These are phyloP conservation scores for Pezicula radicicola DNA, from an alignment of 2,329 filamentous ascomycete species.

Conservation along the genomic window DNA sequence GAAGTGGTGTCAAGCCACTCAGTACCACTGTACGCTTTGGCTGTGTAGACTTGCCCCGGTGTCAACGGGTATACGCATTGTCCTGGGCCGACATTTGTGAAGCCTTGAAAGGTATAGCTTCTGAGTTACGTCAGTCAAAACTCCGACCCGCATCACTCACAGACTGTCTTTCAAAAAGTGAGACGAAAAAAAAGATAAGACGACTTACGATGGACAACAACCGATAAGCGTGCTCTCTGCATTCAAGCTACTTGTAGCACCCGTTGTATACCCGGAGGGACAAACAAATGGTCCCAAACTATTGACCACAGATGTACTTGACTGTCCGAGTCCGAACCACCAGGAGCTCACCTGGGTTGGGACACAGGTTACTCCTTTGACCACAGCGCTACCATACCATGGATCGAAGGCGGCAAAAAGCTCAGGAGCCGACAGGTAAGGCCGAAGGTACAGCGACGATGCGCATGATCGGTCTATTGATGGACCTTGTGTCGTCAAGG, in stretches of 20 bases:
- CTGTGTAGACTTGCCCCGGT: no score
- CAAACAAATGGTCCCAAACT: constrained; percentile 10
- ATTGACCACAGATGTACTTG: no score
- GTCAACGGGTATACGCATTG: no score
- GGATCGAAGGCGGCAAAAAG: constrained; percentile 11
- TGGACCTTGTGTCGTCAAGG: constrained; percentile 12
- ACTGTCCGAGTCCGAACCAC: no score
- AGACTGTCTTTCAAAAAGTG: no score
- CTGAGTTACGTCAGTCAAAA: no score
- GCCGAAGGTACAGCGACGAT: constrained; percentile 8
- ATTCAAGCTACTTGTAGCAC: constrained; percentile 6
- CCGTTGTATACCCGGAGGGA: constrained; percentile 10
- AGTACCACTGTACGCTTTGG: no score
- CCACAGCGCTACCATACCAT: constrained; percentile 5
- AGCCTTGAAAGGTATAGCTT: no score
- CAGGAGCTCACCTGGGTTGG: background rate
- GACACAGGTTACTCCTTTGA: constrained; percentile 6
- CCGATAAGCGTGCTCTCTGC: constrained; percentile 5
- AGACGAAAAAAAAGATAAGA: no score
- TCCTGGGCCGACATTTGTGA: no score
- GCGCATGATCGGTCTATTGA: constrained; percentile 7
- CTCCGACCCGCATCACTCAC: no score
- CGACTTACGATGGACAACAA: constrained; percentile 14
- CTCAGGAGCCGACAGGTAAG: background rate
- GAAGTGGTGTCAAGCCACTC: no score